phyloP scores from a whole-genome alignment of 2,329 filamentous ascomycete species.

The Proliferodiscus dingleyae region DNA sequence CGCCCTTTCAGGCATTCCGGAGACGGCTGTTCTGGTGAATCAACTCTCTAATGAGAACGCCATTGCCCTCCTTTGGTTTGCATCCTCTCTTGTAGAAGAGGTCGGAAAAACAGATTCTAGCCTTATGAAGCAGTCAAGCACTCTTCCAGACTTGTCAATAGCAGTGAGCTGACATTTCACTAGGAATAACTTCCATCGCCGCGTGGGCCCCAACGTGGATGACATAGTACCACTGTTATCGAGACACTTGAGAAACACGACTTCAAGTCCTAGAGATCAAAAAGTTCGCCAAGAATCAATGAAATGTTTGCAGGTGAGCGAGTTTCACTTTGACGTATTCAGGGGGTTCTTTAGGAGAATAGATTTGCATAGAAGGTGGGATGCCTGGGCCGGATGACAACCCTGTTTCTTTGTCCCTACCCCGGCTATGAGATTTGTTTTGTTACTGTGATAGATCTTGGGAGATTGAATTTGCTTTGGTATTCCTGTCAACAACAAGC shows the following conservation, averaged over 20 bases:
- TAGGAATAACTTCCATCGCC: conserved; percentile 43
- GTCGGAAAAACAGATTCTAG: conserved; percentile 62
- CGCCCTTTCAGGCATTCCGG: conserved; percentile 39
- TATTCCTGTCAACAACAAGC: too few species aligned
- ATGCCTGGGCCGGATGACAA: too few species aligned
- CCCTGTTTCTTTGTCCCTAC: too few species aligned
- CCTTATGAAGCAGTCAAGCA: conserved; percentile 48
- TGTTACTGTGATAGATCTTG: too few species aligned
- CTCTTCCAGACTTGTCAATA: conserved; percentile 1
- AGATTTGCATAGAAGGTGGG: too few species aligned
- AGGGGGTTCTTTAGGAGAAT: too few species aligned
- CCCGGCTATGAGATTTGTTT: too few species aligned
- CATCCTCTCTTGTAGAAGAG: conserved; percentile 59
- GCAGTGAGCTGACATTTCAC: conserved; percentile 6
- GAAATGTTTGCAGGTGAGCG: conserved; percentile 53
- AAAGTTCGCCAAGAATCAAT: conserved; percentile 50
- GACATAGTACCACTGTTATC: conserved; percentile 46
- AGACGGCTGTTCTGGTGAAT: conserved; percentile 41
- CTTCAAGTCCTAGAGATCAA: conserved; percentile 37
- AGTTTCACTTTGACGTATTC: too few species aligned
- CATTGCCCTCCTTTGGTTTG: conserved; percentile 60
- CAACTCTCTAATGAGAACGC: conserved; percentile 46
- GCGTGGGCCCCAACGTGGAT: conserved; percentile 46
- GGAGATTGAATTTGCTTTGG: too few species aligned
- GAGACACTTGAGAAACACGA: conserved; percentile 34